Evolutionary conservation across 768 basidiomycete species (phyloP).

Genomic region (Leucocoprinus leucothites): DNA sequence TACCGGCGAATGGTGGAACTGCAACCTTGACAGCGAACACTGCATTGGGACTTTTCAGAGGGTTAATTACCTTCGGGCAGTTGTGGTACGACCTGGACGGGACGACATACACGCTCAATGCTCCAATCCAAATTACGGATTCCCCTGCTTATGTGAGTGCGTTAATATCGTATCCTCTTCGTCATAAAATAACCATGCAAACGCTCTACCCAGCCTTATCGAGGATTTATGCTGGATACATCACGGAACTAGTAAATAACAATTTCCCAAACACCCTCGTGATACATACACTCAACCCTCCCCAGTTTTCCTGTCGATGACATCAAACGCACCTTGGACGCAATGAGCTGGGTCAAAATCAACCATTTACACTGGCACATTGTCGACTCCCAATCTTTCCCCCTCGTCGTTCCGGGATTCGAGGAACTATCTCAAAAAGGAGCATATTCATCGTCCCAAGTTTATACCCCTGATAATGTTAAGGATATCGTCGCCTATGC

Average conservation of each 20-base stretch:
- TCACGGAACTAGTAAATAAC: conserved; percentile 62
- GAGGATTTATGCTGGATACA: conserved; percentile 80
- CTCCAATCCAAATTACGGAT: conserved; percentile 61
- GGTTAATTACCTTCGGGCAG: conserved; percentile 74
- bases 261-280: not conserved
- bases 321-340: conserved; percentile 67
- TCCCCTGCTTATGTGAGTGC: conserved; percentile 60
- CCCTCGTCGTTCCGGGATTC: conserved; percentile 59
- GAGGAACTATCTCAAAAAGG: conserved; percentile 59
- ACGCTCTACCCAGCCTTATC: conserved; percentile 53
- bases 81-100: conserved; percentile 59
- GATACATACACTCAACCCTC: not conserved
- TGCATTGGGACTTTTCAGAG: conserved; percentile 66
- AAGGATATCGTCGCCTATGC: conserved; percentile 64
- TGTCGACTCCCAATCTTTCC: conserved; percentile 80
- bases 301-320: conserved; percentile 58
- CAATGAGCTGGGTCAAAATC: conserved; percentile 80
- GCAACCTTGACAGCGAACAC: conserved; percentile 62
- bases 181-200: not conserved
- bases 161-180: not conserved
- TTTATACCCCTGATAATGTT: conserved; percentile 58
- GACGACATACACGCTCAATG: conserved; percentile 51
- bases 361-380: conserved; percentile 87
- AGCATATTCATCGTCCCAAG: conserved; percentile 56
- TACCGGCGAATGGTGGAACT: conserved; percentile 53